Evolutionary conservation across 2,329 filamentous ascomycete species (phyloP).

Genomic region (Pseudogymnoascus sp.): DNA sequence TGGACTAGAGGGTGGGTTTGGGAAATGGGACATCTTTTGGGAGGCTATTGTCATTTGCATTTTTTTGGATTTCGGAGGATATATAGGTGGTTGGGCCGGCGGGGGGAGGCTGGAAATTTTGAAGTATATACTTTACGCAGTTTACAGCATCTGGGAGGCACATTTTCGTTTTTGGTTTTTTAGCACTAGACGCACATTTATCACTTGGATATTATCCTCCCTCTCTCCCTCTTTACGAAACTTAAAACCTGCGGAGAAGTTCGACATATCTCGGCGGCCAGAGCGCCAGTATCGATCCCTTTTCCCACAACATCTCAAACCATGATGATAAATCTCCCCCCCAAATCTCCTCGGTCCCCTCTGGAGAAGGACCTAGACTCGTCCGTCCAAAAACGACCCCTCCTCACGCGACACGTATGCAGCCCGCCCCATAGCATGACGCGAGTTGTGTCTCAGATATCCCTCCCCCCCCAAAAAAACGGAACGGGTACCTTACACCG

Average conservation of each 20-base stretch:
- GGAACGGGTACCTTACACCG: background rate
- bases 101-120: background rate
- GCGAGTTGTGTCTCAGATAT: background rate
- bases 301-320: background rate
- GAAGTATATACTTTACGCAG: background rate
- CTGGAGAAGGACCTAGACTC: background rate
- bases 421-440: background rate
- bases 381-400: background rate
- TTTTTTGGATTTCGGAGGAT: background rate
- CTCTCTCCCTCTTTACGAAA: no score
- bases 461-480: no score
- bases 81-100: background rate
- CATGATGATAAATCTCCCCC: background rate
- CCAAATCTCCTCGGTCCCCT: background rate
- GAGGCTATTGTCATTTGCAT: slow-evolving; percentile 3
- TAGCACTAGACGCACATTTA: background rate
- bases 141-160: background rate
- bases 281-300: no score
- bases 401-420: background rate
- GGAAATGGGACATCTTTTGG: slow-evolving; percentile 4
- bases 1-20: slow-evolving; percentile 17
- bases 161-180: background rate
- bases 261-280: no score
- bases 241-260: no score
- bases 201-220: background rate